These are phyloP conservation scores for Fomitopsis serialis DNA, from an alignment of 768 basidiomycete species.

Conservation along the genomic window DNA sequence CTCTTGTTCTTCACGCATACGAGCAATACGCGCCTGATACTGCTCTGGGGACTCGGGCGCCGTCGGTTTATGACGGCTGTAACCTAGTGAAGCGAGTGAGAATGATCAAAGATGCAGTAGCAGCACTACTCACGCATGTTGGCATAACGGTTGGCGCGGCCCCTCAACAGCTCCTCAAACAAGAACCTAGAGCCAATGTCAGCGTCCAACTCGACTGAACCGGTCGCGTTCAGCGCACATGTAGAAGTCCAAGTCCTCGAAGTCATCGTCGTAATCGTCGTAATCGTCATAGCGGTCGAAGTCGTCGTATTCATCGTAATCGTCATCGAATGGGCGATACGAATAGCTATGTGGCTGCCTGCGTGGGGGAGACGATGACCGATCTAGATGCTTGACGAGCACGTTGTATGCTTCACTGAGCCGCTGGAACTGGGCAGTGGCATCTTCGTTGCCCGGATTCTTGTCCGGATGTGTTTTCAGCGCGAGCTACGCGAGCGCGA, in stretches of 20 bases:
- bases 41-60: conserved; percentile 45
- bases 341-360: conserved; percentile 11
- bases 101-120: neutral
- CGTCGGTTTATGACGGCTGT: conserved; percentile 14
- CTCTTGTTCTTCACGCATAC: conserved; percentile 46
- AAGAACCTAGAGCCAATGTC: conserved; percentile 32
- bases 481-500: conserved; percentile 39
- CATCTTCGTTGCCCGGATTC: conserved; percentile 58
- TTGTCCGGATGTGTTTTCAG: conserved; percentile 74
- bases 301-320: conserved; percentile 28
- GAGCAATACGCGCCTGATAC: conserved; percentile 45
- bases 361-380: conserved; percentile 23
- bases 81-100: conserved; percentile 1
- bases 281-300: conserved; percentile 27
- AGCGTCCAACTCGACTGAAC: neutral
- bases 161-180: conserved; percentile 41
- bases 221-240: conserved; percentile 28
- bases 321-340: conserved; percentile 32
- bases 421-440: conserved; percentile 65
- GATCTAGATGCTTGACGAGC: conserved; percentile 50
- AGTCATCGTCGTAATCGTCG: conserved; percentile 28
- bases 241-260: conserved; percentile 37
- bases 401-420: conserved; percentile 65
- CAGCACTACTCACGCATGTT: conserved; percentile 5
- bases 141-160: conserved; percentile 24